Base-by-base conservation (phyloP, 1,284 basidiomycete genomes). In the Pterula multifida region DNA sequence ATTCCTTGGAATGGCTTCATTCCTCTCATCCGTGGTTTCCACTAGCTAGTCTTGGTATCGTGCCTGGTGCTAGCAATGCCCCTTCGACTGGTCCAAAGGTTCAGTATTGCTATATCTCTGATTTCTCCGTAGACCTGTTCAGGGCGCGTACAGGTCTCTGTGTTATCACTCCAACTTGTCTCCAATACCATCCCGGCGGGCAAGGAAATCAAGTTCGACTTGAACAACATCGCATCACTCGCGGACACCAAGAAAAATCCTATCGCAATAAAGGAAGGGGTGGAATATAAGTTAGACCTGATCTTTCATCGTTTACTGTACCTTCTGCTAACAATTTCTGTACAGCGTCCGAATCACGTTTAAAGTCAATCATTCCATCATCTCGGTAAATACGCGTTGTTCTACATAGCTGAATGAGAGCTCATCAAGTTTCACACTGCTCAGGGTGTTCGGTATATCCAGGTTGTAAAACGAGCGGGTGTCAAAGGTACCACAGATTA, bases 401-500 rank as follows among this genome's bases (percentile, higher is more conserved):
- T 39, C 52, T 36, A 49, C 28, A 26, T 35, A 35, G 36, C 53
- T 60, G 49, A 52, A 52, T 6, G 19, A 6, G 39, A 9, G 17
- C 15, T 15, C 6, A 32, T 32, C 28, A 32, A 9, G 21, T 42
- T n/a, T n/a, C n/a, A n/a, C n/a, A n/a, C n/a, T n/a, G n/a, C n/a
- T n/a, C n/a, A 86, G 83, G 85, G 90, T 50, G 79, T 88, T 39
- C 79, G 86, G 56, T 94, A 93, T 61, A 71, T 93, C 47, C 89
- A 91, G 64, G 69, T 90, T 45, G 90, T 90, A 52, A 91, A 90
- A 66, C 78, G 84, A 13, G 66, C 78, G 3, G 82, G 85, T 25
- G 49, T 91, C 26, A 78, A 66, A 66, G 83, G 87, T 85, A 54
- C 13, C 9, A 6, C 9, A 22, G 21, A n/a, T n/a, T n/a, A n/a